Percentiles rank a stretch among this genome's conserved stretches.
These are phyloP conservation scores for Agaricus bisporus DNA, from an alignment of 768 basidiomycete species.

Conservation along the genomic window DNA sequence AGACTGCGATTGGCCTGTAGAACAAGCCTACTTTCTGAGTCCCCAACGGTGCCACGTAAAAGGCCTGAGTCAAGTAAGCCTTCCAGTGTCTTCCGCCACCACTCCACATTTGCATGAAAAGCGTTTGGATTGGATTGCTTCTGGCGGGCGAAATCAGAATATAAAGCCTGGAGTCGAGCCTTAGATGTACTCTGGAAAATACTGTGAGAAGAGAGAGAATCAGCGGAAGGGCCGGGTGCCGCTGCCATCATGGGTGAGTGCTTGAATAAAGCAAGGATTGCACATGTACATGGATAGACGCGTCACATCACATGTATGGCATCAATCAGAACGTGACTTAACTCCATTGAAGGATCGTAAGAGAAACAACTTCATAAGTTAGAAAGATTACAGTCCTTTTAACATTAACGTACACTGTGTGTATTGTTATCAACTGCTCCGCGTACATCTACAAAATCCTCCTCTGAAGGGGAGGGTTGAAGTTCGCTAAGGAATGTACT, in stretches of 20 bases:
- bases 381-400: too few relatives aligned
- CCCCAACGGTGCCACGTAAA: constrained; percentile 26
- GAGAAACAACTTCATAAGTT: too few relatives aligned
- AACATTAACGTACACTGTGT: too few relatives aligned
- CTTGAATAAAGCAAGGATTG: neutral
- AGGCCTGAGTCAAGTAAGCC: constrained; percentile 52
- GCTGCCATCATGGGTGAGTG: constrained; percentile 12
- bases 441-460: neutral
- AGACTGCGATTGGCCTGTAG: constrained; percentile 50
- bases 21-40: constrained; percentile 44
- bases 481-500: neutral
- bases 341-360: too few relatives aligned
- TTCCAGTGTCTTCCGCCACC: constrained; percentile 78
- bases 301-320: constrained; percentile 12
- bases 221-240: constrained; percentile 3
- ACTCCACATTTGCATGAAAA: constrained; percentile 74
- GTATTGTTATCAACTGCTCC: too few relatives aligned
- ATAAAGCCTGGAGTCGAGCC: constrained; percentile 70
- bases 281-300: neutral
- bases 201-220: constrained; percentile 24
- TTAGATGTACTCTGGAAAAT: constrained; percentile 43
- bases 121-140: constrained; percentile 80
- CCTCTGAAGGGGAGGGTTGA: neutral
- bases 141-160: constrained; percentile 83
- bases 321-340: neutral